Base-by-base conservation (phyloP, 108 stramenopile species). In the Nitzschia inconspicua region DNA sequence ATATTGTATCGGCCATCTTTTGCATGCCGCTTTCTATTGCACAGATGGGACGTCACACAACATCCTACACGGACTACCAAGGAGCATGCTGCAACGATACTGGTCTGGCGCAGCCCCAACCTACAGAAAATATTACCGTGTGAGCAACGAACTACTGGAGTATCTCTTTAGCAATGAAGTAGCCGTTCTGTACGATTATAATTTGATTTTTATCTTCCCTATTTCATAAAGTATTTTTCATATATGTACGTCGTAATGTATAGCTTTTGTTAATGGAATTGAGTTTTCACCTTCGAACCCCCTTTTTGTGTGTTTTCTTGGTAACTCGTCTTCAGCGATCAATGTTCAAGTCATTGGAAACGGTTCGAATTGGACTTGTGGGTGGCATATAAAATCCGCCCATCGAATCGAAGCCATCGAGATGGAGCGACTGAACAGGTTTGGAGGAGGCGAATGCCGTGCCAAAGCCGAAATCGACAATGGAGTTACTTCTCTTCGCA, bases 1-100 rank as follows among this genome's bases (percentile, higher is more conserved):
- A 87, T 60, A 69, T 69, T 28, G 22, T 66, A 10, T 74, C 74
- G 32, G 62, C 87, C 27, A 63, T 80, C n/a, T 72, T 85, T 55
- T 81, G 78, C 44, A 73, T 83, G 69, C 79, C 85, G 10, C 79
- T 79, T 60, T 43, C 76, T 1, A 78, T 92, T 37, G 76, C 76
- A 29, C 90, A 92, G 44, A 85, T 92, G 83, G 82, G 73, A 24
- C 63, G 91, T 28, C 91, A 93, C 42, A 93, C 91, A 26, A 84
- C 78, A 13, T 78, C 75, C 41, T 89, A 85, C 57, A 72, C 79
- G 6, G 46, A 68, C 34, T 54, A 72, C 54, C 44, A 61, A 46
- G 77, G 56, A 8, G 47, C 65, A 4, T 79, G 66, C 39, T 79
- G 77, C 63, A 41, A 52, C 32, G 60, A 68, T 30, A 68, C 66